Conservation (phyloP, 2,329 filamentous ascomycete genomes). For the Graphiopsis chlorocephala region DNA sequence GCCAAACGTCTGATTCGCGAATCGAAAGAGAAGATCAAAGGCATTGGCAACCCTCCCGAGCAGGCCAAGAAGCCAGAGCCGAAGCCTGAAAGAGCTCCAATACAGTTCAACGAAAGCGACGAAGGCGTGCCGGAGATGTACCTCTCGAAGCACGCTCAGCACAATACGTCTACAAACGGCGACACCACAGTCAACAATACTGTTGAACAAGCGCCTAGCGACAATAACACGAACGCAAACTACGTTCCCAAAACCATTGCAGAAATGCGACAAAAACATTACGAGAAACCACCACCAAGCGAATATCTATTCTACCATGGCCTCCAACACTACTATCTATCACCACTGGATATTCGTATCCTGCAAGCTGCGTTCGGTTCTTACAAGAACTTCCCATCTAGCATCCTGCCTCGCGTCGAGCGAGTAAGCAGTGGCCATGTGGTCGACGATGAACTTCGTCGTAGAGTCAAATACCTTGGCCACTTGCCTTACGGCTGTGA, state of each 20-base stretch:
- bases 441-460: constrained; percentile 79
- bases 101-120: constrained; percentile 47
- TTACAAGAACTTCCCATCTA: constrained; percentile 79
- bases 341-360: constrained; percentile 86
- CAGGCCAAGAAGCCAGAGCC: constrained; percentile 48
- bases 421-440: constrained; percentile 85
- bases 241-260: constrained; percentile 42
- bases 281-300: constrained; percentile 44
- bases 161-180: constrained; percentile 20
- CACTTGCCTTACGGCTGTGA: constrained; percentile 90
- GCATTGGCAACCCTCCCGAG: constrained; percentile 64
- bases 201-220: constrained; percentile 22
- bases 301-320: constrained; percentile 88
- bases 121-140: constrained; percentile 54
- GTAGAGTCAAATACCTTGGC: constrained; percentile 79
- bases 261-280: constrained; percentile 46
- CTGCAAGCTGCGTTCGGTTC: constrained; percentile 83
- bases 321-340: constrained; percentile 83
- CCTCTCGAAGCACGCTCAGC: constrained; percentile 25
- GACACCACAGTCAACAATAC: constrained; percentile 27
- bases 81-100: constrained; percentile 39
- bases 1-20: constrained; percentile 72
- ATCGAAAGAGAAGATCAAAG: constrained; percentile 70
- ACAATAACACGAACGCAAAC: constrained; percentile 19
- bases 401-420: constrained; percentile 81